Base-by-base conservation (phyloP, 2,329 filamentous ascomycete species). In the Ceratocystis papillata region DNA sequence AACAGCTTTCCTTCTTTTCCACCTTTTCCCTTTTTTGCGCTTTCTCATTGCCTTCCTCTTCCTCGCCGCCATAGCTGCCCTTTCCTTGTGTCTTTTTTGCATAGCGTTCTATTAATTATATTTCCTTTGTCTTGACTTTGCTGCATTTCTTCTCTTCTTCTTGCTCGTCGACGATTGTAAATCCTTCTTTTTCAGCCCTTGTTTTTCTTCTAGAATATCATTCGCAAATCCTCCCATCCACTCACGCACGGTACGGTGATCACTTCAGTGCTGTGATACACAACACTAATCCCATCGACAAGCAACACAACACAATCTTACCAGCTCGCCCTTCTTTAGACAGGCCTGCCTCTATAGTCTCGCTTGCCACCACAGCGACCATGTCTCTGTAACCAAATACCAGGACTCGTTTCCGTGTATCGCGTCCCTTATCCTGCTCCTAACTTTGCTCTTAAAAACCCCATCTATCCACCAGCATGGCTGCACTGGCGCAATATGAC, bases 401-500 rank as follows among this genome's bases (percentile, higher is more conserved):
- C 55, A 59, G 55, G 55, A 59, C 55, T 59, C 46, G 61, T 33
- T 48, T 63, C 46, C 48, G 44, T 46, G 61, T 22, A 45, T 50
- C 46, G 25, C 28, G 22, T 63, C 17, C 41, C 28, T 63, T 28
- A 1, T 2, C 45, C 44, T 37, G 15, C 33, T 44, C 28, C 25
- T 30, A 4, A 10, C n/a, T 20, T 33, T 53, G 15, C 15, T 33
- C 30, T 33, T 33, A 33, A 33, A 33, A 33, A 1, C 15, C 6
- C 22, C 20, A 62, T 17, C 37, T 20, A 22, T 15, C 61, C 25
- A 48, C 57, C 37, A 70, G 46, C 59, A 77, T 76, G 75, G 72
- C 74, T 37, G 70, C 69, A 17, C 70, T 83, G 67, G 73, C 76
- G 68, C 74, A 82, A 64, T 84, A 81, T 71, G 78, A 80, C 69